Percentiles rank a stretch among this genome's conserved stretches.
phyloP scores from a whole-genome alignment of 495 filamentous ascomycete genomes.

The Acidomyces sp. region DNA sequence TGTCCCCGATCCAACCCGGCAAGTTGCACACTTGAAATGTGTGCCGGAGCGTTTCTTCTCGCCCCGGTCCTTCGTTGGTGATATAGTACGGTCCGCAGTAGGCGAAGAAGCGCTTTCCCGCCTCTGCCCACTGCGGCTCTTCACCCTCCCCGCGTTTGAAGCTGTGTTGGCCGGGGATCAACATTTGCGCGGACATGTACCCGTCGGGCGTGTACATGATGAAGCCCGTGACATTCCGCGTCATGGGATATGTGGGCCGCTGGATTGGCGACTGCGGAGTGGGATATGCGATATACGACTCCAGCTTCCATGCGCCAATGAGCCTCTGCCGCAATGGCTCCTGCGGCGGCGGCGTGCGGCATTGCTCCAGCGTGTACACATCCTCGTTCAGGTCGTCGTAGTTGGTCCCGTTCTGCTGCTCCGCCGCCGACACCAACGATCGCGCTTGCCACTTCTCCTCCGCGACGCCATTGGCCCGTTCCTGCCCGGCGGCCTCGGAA shows the following conservation, averaged over 20 bases:
- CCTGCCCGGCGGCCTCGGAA: background rate
- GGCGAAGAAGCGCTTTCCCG: conserved; percentile 21
- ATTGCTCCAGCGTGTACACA: conserved; percentile 13
- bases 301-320: conserved; percentile 20
- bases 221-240: conserved; percentile 20
- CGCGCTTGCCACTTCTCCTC: background rate
- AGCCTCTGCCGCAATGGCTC: conserved; percentile 17
- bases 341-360: conserved; percentile 9
- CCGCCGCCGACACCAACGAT: background rate
- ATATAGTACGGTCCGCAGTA: conserved; percentile 24
- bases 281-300: conserved; percentile 20
- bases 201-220: conserved; percentile 26
- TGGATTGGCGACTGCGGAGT: conserved; percentile 9
- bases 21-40: conserved; percentile 20
- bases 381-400: conserved; percentile 18
- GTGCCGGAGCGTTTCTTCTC: conserved; percentile 18
- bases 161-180: conserved; percentile 20
- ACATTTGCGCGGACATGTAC: conserved; percentile 26
- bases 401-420: conserved; percentile 16
- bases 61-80: conserved; percentile 15
- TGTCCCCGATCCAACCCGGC: conserved; percentile 21
- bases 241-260: conserved; percentile 22
- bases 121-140: conserved; percentile 24
- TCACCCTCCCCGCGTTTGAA: conserved; percentile 21
- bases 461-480: background rate